phyloP scores from a whole-genome alignment of 371 early-diverging fungal genomes.

The Thermomucor indicae-seudaticae region DNA sequence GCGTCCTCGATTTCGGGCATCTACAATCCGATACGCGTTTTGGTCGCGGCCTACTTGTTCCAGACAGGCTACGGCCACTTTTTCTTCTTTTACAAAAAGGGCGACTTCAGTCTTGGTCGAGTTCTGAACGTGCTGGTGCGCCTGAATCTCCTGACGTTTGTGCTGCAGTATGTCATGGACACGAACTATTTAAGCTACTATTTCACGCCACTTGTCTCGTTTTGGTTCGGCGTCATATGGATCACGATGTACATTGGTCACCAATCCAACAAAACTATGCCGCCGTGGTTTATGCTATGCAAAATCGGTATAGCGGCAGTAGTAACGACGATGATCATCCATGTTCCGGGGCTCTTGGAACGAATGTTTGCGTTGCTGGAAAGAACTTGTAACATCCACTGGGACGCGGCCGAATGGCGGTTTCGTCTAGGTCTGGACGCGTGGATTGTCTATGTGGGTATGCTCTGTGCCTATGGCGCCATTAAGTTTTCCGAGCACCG shows the following conservation, averaged over 20 bases:
- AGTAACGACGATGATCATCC: conserved; percentile 37
- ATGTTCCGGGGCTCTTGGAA: conserved; percentile 39
- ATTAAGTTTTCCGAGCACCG: conserved; percentile 44
- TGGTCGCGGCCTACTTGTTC: conserved; percentile 76
- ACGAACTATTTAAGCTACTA: conserved; percentile 72
- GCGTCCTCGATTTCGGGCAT: conserved; percentile 58
- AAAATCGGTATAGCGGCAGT: conserved; percentile 45
- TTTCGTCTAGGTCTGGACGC: conserved; percentile 61
- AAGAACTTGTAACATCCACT: conserved; percentile 41
- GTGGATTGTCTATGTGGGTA: conserved; percentile 60
- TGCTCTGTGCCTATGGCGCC: conserved; percentile 44
- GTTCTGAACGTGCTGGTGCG: conserved; percentile 61
- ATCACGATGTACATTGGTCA: conserved; percentile 56
- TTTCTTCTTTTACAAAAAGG: conserved; percentile 66
- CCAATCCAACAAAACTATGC: conserved; percentile 36
- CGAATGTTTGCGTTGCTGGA: conserved; percentile 33
- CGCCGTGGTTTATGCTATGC: conserved; percentile 34
- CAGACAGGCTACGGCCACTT: conserved; percentile 82
- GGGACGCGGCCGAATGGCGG: conserved; percentile 62
- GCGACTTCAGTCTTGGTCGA: conserved; percentile 59
- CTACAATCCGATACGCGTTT: conserved; percentile 67
- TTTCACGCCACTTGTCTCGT: conserved; percentile 75
- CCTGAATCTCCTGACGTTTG: conserved; percentile 65
- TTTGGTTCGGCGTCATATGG: conserved; percentile 72
- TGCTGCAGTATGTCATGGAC: conserved; percentile 64